Percentiles rank a stretch among this genome's conserved stretches.
These are phyloP conservation scores for Teunomyces aglyptinius DNA, from an alignment of 805 yeast genomes.

Conservation along the genomic window DNA sequence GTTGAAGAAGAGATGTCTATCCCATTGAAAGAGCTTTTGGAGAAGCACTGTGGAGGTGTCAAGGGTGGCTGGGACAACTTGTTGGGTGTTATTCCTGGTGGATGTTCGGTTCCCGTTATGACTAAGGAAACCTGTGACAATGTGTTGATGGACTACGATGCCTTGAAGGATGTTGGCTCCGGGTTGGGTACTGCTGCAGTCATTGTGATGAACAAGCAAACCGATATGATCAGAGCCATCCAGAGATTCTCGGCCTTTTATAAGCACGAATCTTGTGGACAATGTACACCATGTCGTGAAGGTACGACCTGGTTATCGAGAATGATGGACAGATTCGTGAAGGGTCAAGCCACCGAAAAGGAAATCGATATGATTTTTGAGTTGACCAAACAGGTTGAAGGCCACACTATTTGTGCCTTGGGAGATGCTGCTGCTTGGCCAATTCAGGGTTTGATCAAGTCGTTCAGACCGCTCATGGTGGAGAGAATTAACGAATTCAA, in stretches of 20 bases:
- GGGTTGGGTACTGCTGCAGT: conserved; percentile 94
- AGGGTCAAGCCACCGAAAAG: conserved; percentile 75
- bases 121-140: conserved; percentile 64
- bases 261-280: conserved; percentile 92
- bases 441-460: conserved; percentile 80
- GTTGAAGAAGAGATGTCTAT: conserved; percentile 94
- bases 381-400: conserved; percentile 83
- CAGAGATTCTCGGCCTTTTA: conserved; percentile 82
- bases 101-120: conserved; percentile 82
- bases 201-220: conserved; percentile 83
- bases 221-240: conserved; percentile 81
- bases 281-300: conserved; percentile 93
- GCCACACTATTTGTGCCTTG: conserved; percentile 88
- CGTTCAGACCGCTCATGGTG: conserved; percentile 79
- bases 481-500: conserved; percentile 69
- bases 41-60: conserved; percentile 88
- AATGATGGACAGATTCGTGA: conserved; percentile 79
- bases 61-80: conserved; percentile 93
- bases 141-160: conserved; percentile 85
- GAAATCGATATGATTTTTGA: conserved; percentile 86
- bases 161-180: conserved; percentile 78
- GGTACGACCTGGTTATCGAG: conserved; percentile 84
- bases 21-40: conserved; percentile 77
- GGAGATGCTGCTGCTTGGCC: conserved; percentile 97
- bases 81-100: conserved; percentile 86